Evolutionary conservation across 371 early-diverging fungal genomes (phyloP), one percentile per base, ranked within the genome.

Genomic region (Batrachochytrium dendrobatidis): DNA sequence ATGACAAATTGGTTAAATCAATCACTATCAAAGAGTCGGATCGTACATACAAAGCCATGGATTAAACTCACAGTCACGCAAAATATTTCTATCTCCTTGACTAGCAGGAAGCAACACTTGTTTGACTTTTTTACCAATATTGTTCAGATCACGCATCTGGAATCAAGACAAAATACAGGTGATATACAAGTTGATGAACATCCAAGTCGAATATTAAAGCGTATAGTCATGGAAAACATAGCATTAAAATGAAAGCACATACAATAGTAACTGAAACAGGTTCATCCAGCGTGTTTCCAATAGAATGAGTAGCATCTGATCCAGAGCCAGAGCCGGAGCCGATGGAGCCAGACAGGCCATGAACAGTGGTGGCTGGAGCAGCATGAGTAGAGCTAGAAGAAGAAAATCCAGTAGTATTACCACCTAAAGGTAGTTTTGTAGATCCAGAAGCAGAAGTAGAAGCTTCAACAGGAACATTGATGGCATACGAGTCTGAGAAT

Each of bases 241-340:
- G n/a, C 6, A 25, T 29, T 26, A 29, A 15, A 34, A 44, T 22
- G 26, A 45, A 12, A 3, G 43, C n/a, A 66, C 80, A 63, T 79
- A 89, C 90, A 64, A 90, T 77, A 28, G 91, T 90, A 35, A 74
- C 85, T 24, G 83, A 81, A 18, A 95, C 89, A 24, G 96, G 93
- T 67, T 95, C 96, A 70, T 95, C 96, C 43, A 95, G 79, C 20
- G 96, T 94, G 74, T 94, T 82, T 25, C 12, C 31, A 35, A n/a
- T 34, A 35, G 46, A 3, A 26, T 26, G 3, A n/a, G n/a, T n/a
- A 12, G 6, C 5, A 20, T 45, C 46, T 3, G 46, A 45, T n/a
- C 15, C 39, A n/a, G 39, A n/a, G 39, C 39, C 39, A 39, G 39
- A 12, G 39, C 39, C 39, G 39, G 15, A 15, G n/a, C 39, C 39